Conservation (phyloP, 2,329 filamentous ascomycete species). For the Sporothrix pseudoabietina region DNA sequence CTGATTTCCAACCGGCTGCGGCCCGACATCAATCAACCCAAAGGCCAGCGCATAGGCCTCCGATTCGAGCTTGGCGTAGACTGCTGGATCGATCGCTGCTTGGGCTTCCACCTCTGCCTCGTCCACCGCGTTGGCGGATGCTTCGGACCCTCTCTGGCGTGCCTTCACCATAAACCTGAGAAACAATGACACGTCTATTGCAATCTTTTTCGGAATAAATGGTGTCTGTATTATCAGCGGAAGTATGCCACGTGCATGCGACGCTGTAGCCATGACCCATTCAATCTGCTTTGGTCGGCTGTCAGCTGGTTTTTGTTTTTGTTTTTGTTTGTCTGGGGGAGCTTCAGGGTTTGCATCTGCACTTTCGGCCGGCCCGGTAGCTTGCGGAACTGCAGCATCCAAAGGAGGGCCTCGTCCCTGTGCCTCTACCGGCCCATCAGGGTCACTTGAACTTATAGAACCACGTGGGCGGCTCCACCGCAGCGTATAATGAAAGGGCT, state of each 20-base stretch:
- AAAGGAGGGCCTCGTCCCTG: no score
- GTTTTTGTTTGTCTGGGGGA: no score
- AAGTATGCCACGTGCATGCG: conserved; percentile 67
- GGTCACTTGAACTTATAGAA: no score
- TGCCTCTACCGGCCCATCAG: no score
- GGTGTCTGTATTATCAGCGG: conserved; percentile 68
- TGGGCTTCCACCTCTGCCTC: not conserved
- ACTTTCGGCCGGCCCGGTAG: not conserved
- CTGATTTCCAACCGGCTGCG: not conserved
- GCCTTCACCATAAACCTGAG: conserved; percentile 58
- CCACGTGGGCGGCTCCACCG: no score
- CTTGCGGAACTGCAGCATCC: no score
- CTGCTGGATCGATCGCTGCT: not conserved
- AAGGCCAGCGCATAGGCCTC: not conserved
- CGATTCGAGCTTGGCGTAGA: not conserved
- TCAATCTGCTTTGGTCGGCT: conserved; percentile 47
- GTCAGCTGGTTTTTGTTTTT: not conserved
- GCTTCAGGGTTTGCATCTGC: not conserved
- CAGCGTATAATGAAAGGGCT: no score
- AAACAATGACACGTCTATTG: conserved; percentile 72
- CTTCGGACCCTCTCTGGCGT: not conserved
- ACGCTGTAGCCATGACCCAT: conserved; percentile 79
- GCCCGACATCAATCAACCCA: not conserved
- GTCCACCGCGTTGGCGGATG: not conserved
- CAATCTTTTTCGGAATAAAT: conserved; percentile 63